phyloP scores from a whole-genome alignment of 805 yeast genomes.

The Komagataella pseudopastoris region DNA sequence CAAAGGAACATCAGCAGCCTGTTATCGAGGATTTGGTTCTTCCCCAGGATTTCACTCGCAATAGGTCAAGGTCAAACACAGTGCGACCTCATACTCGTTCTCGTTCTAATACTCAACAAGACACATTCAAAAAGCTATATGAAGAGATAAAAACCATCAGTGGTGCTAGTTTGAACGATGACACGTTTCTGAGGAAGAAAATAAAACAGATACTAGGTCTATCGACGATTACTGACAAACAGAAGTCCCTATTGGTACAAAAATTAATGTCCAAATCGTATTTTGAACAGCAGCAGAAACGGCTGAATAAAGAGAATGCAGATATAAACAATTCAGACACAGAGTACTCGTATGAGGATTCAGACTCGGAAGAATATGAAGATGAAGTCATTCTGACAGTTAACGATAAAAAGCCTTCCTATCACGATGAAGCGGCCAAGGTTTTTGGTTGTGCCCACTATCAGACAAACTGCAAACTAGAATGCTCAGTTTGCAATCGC shows the following conservation, averaged over 20 bases:
- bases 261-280: constrained; percentile 59
- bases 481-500: constrained; percentile 58
- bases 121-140: constrained; percentile 3
- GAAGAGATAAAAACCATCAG: background rate
- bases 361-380: constrained; percentile 1
- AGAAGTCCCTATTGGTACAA: constrained; percentile 40
- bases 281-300: constrained; percentile 23
- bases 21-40: constrained; percentile 23
- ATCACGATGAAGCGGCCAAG: constrained; percentile 25
- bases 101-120: background rate
- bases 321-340: background rate
- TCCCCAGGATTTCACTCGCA: constrained; percentile 10
- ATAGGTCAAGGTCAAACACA: background rate
- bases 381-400: constrained; percentile 34
- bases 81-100: background rate
- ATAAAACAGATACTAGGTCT: constrained; percentile 33
- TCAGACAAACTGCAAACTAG: constrained; percentile 70
- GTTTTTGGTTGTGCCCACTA: constrained; percentile 75
- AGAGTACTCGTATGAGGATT: constrained; percentile 2
- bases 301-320: background rate
- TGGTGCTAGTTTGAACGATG: constrained; percentile 12
- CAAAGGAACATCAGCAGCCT: constrained; percentile 22
- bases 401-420: constrained; percentile 34
- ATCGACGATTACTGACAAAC: constrained; percentile 21
- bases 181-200: constrained; percentile 26